These are phyloP conservation scores for Quercus ilex DNA, from an alignment of 306 rosid genomes.

Conservation along the genomic window DNA sequence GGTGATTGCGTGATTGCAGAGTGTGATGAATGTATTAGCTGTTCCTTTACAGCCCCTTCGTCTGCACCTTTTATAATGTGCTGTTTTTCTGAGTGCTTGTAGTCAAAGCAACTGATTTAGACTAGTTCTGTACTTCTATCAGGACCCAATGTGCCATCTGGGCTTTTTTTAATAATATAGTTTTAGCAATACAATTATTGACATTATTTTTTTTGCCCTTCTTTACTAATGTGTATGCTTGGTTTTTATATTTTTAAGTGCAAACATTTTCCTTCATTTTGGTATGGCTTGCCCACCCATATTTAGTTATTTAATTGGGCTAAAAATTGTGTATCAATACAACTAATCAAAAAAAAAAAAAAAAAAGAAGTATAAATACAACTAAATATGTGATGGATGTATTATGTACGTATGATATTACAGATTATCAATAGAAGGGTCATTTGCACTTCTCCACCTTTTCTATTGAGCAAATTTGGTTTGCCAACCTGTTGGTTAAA, in stretches of 20 bases:
- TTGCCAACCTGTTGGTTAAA: too few species aligned
- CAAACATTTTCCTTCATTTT: not conserved
- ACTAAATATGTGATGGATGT: not conserved
- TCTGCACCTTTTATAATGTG: slow-evolving; percentile 29
- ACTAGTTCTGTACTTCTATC: slow-evolving; percentile 22
- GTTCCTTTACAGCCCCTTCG: slow-evolving; percentile 62
- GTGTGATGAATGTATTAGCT: slow-evolving; percentile 83
- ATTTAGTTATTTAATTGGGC: not conserved
- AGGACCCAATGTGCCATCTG: slow-evolving; percentile 13
- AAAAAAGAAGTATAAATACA: not conserved
- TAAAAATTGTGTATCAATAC: not conserved
- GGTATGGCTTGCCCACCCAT: not conserved
- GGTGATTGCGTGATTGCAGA: slow-evolving; percentile 97
- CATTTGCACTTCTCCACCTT: too few species aligned
- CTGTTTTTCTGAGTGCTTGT: slow-evolving; percentile 29
- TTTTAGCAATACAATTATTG: not conserved
- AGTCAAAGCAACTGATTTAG: slow-evolving; percentile 16
- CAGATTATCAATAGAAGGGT: too few species aligned
- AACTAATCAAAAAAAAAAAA: not conserved
- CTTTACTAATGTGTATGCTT: not conserved
- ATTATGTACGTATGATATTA: not conserved
- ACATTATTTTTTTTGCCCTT: not conserved
- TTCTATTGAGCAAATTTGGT: too few species aligned
- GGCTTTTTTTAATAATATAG: slow-evolving; percentile 11
- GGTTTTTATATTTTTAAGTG: not conserved